Conservation (phyloP, 192 early-diverging fungal species). For the Coemansia sp. region DNA sequence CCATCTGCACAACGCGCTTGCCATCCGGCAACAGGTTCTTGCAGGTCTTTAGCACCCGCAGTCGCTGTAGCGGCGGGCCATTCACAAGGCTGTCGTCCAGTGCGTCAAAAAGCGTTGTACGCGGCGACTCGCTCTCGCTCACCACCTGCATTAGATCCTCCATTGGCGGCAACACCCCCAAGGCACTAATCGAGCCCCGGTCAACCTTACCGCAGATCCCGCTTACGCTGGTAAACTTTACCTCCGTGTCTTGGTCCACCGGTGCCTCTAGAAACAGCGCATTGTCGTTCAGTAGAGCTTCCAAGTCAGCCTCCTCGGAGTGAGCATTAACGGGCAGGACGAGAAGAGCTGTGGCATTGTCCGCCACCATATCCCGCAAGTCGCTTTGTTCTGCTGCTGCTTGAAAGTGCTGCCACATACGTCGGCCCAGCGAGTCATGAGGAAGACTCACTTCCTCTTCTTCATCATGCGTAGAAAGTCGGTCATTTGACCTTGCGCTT, state of each 20-base stretch:
- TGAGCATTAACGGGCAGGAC: conserved; percentile 21
- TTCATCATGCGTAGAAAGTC: not conserved
- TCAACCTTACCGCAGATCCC: conserved; percentile 43
- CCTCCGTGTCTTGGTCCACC: not conserved
- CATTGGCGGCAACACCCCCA: conserved; percentile 46
- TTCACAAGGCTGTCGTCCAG: conserved; percentile 17
- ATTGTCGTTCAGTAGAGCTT: conserved; percentile 38
- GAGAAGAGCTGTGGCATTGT: conserved; percentile 20
- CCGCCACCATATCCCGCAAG: conserved; percentile 38
- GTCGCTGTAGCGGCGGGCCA: conserved; percentile 19
- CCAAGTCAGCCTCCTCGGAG: conserved; percentile 13
- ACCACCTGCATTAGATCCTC: conserved; percentile 40
- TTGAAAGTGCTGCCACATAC: conserved; percentile 41
- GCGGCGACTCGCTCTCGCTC: conserved; percentile 28
- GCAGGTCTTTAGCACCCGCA: conserved; percentile 11
- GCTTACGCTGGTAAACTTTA: conserved; percentile 37
- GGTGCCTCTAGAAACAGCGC: conserved; percentile 31
- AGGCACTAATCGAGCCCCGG: conserved; percentile 25
- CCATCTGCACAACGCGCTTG: conserved; percentile 19
- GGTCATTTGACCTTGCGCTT: too few species aligned
- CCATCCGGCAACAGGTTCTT: conserved; percentile 19
- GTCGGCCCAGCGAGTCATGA: conserved; percentile 33
- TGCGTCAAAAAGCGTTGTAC: conserved; percentile 42
- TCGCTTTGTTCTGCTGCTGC: conserved; percentile 25
- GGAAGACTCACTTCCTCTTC: conserved; percentile 7